Base-by-base conservation (phyloP, 345 rosid genomes). In the Cardiospermum halicacabum region DNA sequence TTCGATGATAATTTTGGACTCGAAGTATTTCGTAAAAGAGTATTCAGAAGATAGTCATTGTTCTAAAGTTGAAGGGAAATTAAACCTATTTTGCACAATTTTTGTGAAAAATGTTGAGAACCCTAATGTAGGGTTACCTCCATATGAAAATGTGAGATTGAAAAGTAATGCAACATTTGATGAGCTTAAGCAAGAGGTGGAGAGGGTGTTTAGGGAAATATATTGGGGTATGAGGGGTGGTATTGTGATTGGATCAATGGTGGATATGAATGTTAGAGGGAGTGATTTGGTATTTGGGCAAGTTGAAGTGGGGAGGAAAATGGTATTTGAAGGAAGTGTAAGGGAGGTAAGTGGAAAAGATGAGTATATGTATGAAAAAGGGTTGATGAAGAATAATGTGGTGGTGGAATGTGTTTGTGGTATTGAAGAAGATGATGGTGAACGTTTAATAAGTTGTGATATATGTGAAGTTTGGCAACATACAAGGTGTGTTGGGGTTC, bases 381-480 rank as follows among this genome's bases (percentile, higher is more conserved):
- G 68, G 24, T 34, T 30, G 11, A 49, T 65, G 5, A 73, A 55
- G 36, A 62, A 73, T 12, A 55, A 75, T 22, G 78, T 89, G 10
- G 92, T 77, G 19, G 78, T 89, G 10, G 92, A 85, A 49, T 91
- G 96, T 27, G 19, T 65, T 16, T 94, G 99, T 70, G 96, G 97
- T 50, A 77, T 88, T 36, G 73, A 74, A 64, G 88, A 81, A 8
- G 96, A 94, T 55, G 97, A 94, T 49, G 97, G 92, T 3, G 97
- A 91, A 75, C 54, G 96, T 40, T 82, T 89, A 88, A 67, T 94
- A 45, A 68, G 85, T 0, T 90, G 99, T 64, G 99, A 89, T 61
- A 85, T 90, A 1, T 94, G 97, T 65, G 89, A 91, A 66, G 89
- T 87, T 58, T 84, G 97, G 97, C 96, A 91, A 62, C 97, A 94